Conservation (phyloP, 2,329 filamentous ascomycete species). For the Macrophomina phaseolina region DNA sequence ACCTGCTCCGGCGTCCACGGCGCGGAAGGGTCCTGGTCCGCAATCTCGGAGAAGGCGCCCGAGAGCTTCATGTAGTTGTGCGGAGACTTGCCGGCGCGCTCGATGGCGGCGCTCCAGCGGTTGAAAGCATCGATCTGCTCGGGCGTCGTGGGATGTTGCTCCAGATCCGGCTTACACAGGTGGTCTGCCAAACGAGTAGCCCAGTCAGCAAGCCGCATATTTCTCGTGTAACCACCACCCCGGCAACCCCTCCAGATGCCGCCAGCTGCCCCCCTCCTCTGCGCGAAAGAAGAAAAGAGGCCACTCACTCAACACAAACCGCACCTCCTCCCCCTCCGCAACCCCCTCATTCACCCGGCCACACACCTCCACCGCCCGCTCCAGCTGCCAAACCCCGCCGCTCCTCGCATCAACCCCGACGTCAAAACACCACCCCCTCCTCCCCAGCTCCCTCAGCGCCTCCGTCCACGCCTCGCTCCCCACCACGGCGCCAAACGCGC, state of each 20-base stretch:
- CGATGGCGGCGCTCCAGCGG: conserved; percentile 73
- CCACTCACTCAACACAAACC: conserved; percentile 73
- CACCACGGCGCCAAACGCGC: conserved; percentile 43
- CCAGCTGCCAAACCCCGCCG: conserved; percentile 69
- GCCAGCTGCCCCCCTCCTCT: too few relatives aligned
- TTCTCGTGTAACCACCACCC: background rate
- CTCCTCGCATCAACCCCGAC: conserved; percentile 80
- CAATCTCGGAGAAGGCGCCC: conserved; percentile 81
- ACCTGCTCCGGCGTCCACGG: conserved; percentile 59
- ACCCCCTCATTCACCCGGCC: conserved; percentile 60
- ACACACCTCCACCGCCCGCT: conserved; percentile 44
- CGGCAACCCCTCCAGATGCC: background rate
- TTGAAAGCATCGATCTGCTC: conserved; percentile 62
- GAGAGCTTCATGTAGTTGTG: conserved; percentile 91
- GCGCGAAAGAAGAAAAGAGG: background rate
- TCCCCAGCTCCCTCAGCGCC: conserved; percentile 71
- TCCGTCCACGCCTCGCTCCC: conserved; percentile 64
- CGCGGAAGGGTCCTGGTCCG: conserved; percentile 50
- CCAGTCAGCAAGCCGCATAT: background rate
- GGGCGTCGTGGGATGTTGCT: conserved; percentile 51
- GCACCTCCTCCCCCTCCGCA: conserved; percentile 64
- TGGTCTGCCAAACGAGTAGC: conserved; percentile 66
- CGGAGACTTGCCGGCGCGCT: conserved; percentile 67
- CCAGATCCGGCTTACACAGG: conserved; percentile 85
- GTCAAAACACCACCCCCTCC: conserved; percentile 74